phyloP scores from a whole-genome alignment of 441 rosid species.

The Arabidopsis hybrid region DNA sequence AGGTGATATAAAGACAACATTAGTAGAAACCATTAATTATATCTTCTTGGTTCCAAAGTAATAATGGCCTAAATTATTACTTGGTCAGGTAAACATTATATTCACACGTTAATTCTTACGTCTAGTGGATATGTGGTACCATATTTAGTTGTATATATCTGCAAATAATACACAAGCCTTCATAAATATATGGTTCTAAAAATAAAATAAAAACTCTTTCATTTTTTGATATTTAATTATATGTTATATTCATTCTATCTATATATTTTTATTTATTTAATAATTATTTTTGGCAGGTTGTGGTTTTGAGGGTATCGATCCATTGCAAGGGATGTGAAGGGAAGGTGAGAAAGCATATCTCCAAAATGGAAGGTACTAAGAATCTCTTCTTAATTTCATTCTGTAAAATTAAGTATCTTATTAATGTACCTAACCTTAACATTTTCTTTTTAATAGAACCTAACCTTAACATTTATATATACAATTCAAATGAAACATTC shows the following conservation, averaged over 20 bases:
- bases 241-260: not conserved
- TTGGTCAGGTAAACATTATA: not conserved
- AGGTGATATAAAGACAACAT: not conserved
- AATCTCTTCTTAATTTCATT: conserved; percentile 15
- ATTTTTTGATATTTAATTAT: not conserved
- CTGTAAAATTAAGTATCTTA: not conserved
- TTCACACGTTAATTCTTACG: not conserved
- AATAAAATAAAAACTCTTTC: not conserved
- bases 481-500: conserved; percentile 6
- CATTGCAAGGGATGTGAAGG: conserved; percentile 99
- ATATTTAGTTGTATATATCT: not conserved
- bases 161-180: conserved; percentile 2
- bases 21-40: not conserved
- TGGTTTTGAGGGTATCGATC: conserved; percentile 87
- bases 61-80: not conserved
- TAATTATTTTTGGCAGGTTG: conserved; percentile 62
- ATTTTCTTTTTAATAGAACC: not conserved
- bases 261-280: not conserved
- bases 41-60: not conserved
- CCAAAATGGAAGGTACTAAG: conserved; percentile 89
- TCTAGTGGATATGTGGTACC: not conserved
- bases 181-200: conserved; percentile 17
- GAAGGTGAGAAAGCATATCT: conserved; percentile 85
- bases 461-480: not conserved
- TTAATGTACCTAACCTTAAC: not conserved